These are phyloP conservation scores for Skeletonema potamos DNA, from an alignment of 108 stramenopile species.

Conservation along the genomic window DNA sequence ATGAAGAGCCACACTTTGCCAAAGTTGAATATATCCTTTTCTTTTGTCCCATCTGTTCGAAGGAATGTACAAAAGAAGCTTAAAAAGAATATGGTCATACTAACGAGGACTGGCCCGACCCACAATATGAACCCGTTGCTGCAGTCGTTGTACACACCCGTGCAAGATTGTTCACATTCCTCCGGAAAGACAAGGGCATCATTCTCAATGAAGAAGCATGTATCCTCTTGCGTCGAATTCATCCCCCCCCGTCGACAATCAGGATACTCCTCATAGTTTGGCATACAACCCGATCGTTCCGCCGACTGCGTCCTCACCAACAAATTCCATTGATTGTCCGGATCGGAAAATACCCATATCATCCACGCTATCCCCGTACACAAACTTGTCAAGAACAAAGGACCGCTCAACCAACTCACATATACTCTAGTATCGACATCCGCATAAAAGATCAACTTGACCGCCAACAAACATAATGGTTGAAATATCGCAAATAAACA, in stretches of 20 bases:
- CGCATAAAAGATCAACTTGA: conserved; percentile 31
- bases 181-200: conserved; percentile 13
- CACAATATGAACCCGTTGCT: conserved; percentile 50
- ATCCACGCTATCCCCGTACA: conserved; percentile 28
- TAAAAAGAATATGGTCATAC: conserved; percentile 41
- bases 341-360: conserved; percentile 30
- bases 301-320: conserved; percentile 16
- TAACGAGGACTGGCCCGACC: conserved; percentile 45
- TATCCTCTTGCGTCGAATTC: conserved; percentile 11
- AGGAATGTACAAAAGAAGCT: conserved; percentile 56
- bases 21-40: conserved; percentile 49
- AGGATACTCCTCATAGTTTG: conserved; percentile 38
- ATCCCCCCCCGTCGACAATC: conserved; percentile 15
- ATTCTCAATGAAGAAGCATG: conserved; percentile 27
- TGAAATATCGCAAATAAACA: conserved; percentile 44
- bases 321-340: conserved; percentile 43
- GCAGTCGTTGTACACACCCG: conserved; percentile 38
- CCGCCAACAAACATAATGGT: conserved; percentile 38
- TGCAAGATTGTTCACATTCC: conserved; percentile 21
- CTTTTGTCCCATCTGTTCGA: conserved; percentile 19
- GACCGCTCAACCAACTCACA: conserved; percentile 45
- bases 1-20: conserved; percentile 51
- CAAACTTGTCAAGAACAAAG: conserved; percentile 37
- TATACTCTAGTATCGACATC: conserved; percentile 20
- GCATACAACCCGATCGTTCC: conserved; percentile 25